Evolutionary conservation across 257 asterid genomes (phyloP), one percentile per base, ranked within the genome.

Genomic region (Rehmannia glutinosa): DNA sequence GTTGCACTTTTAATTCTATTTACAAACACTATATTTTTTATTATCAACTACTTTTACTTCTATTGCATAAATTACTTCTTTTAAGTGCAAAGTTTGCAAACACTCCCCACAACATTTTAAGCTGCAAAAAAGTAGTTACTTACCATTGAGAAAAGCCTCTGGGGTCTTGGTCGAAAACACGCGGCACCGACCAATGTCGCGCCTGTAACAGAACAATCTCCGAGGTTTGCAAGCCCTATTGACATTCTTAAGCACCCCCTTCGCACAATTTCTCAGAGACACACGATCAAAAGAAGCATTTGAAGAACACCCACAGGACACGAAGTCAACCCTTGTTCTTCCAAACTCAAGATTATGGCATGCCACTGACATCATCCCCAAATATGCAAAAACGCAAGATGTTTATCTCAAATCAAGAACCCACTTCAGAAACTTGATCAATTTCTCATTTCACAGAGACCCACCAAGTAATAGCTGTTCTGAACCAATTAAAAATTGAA

Each of bases 251-350:
- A 80, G 41, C 32, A 80, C 45, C 33, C 84, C 83, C 54, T 77
- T 82, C 7, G 81, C 67, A 61, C 68, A 58, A 75, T 77, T 73
- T 13, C 70, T 75, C 11, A 74, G 68, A 36, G 74, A 60, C 70
- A 73, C 62, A 35, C 84, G 75, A 54, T 80, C 70, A 62, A 63
- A 36, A 16, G 90, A 84, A 20, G 83, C 82, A 77, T 80, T 84
- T 8, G 95, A 84, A 63, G 96, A 82, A 76, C 92, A 87, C 58
- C 88, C 95, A 75, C 96, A 86, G 12, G 85, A 80, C 42, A 76
- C 76, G 53, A 78, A 80, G 15, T 89, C 96, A 69, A 87, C 63
- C 55, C 85, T 78, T 45, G 76, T 78, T 76, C 95, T 80, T 27
- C 81, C 88, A 62, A 88, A 73, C 71, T 86, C 91, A 58, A 91